Conservation (phyloP, 306 rosid species). For the Citrullus amarus region DNA sequence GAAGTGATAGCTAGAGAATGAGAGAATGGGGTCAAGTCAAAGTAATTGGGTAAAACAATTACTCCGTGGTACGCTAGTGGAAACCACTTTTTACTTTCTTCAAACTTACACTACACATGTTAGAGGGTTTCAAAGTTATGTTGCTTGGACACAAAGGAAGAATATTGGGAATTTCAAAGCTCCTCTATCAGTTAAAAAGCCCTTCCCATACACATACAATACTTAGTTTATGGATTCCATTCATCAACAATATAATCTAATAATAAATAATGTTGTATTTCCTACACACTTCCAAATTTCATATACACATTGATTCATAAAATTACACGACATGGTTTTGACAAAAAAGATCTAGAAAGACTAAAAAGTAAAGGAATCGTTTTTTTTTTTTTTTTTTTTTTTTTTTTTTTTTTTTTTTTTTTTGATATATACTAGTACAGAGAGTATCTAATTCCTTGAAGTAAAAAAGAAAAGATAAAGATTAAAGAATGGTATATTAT, state of each 20-base stretch:
- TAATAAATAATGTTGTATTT: not conserved
- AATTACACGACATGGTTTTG: not conserved
- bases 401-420: not conserved
- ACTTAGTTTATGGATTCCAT: not conserved
- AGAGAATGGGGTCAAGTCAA: not conserved
- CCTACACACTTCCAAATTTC: not conserved
- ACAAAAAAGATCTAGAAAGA: not conserved
- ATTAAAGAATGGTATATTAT: not conserved
- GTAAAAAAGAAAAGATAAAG: not conserved
- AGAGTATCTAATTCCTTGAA: slow-evolving; percentile 1
- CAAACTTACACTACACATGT: not conserved
- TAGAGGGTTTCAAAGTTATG: not conserved
- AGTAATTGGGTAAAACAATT: not conserved
- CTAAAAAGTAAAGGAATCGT: not conserved
- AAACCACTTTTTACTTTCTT: slow-evolving; percentile 4
- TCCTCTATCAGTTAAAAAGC: not conserved
- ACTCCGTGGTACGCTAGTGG: not conserved
- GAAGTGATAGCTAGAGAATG: not conserved
- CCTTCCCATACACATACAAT: not conserved
- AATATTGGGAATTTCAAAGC: not conserved
- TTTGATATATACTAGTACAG: not conserved
- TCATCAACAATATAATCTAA: not conserved
- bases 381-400: not conserved
- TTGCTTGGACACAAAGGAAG: not conserved
- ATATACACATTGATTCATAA: not conserved